Evolutionary conservation across 371 early-diverging fungal genomes (phyloP), one percentile per base, ranked within the genome.

Genomic region (Mucor circinelloides): DNA sequence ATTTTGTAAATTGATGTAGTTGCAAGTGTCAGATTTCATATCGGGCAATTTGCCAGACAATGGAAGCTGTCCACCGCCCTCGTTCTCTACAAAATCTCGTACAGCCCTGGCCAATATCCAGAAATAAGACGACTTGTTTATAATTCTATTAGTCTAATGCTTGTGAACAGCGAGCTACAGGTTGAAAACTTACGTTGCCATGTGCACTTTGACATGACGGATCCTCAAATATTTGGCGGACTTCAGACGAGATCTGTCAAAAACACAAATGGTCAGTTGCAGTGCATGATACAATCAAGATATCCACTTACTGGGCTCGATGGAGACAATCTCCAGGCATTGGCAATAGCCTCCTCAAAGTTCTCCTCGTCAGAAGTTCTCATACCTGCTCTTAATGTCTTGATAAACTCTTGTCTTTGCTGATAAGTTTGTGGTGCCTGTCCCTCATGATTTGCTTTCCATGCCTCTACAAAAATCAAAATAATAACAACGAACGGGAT

Each of bases 21-120:
- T 87, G 23, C 80, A 78, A 2, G 98, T 97, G 70, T 97, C 95
- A 0, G 99, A 85, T 74, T 97, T 96, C 98, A 98, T 97, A 78
- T 98, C 99, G 0, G 98, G 97, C 7, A 98, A 84, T 34, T 85
- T 79, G 4, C 97, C 99, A 0, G 92, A 83, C 8, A 96, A 74
- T 0, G 99, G 99, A 32, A 98, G 85, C 36, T 78, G 80, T 1
- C 91, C 91, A 19, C 73, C 69, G 5, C 95, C 93, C 72, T 91
- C 89, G 28, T 91, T 85, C 30, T 79, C 82, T 4, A 93, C 86
- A 78, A 96, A 98, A 28, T 91, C 87, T 32, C 86, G 77, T 23
- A 95, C 80, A 0, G 97, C 96, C 30, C 86, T 76, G 0, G 87
- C 83, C 55, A 95, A 73, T 25, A 95, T 82, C 99, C 99, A 98